Evolutionary conservation across 192 early-diverging fungal genomes (phyloP).

Genomic region (Backusella mclennaniae): DNA sequence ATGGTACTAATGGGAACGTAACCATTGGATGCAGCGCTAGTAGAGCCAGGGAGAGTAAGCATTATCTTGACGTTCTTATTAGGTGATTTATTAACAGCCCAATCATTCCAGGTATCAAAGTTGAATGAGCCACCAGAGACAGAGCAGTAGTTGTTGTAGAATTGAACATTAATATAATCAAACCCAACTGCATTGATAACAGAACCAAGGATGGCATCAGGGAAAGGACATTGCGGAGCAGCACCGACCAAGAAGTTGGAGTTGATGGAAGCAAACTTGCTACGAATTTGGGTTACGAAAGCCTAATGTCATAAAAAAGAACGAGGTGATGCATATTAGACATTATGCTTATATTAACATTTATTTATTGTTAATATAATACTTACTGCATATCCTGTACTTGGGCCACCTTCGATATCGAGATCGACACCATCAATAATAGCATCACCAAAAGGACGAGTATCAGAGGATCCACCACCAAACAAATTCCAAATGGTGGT

Average conservation of each 20-base stretch:
- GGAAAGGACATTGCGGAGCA: slow-evolving; percentile 76
- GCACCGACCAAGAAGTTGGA: slow-evolving; percentile 52
- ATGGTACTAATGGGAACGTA: slow-evolving; percentile 55
- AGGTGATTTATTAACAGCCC: slow-evolving; percentile 55
- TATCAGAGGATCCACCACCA: slow-evolving; percentile 57
- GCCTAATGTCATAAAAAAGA: slow-evolving; percentile 6
- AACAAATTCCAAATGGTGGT: slow-evolving; percentile 76
- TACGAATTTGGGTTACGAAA: slow-evolving; percentile 56
- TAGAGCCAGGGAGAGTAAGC: slow-evolving; percentile 67
- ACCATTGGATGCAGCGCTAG: slow-evolving; percentile 56
- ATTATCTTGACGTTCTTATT: slow-evolving; percentile 68
- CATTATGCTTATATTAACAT: neutral
- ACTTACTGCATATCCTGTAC: slow-evolving; percentile 49
- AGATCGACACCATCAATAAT: slow-evolving; percentile 51
- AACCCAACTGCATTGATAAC: slow-evolving; percentile 58
- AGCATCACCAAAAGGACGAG: slow-evolving; percentile 67
- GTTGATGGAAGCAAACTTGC: slow-evolving; percentile 42
- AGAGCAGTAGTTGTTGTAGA: slow-evolving; percentile 82
- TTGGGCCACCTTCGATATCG: slow-evolving; percentile 69
- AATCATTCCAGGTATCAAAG: slow-evolving; percentile 69
- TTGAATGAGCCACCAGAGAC: slow-evolving; percentile 58
- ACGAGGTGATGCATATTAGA: too few species aligned
- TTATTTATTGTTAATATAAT: neutral
- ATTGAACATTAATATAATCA: slow-evolving; percentile 73
- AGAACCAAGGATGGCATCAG: slow-evolving; percentile 65